These are phyloP conservation scores for Trametes pubescens DNA, from an alignment of 1,284 basidiomycete species.

Conservation along the genomic window DNA sequence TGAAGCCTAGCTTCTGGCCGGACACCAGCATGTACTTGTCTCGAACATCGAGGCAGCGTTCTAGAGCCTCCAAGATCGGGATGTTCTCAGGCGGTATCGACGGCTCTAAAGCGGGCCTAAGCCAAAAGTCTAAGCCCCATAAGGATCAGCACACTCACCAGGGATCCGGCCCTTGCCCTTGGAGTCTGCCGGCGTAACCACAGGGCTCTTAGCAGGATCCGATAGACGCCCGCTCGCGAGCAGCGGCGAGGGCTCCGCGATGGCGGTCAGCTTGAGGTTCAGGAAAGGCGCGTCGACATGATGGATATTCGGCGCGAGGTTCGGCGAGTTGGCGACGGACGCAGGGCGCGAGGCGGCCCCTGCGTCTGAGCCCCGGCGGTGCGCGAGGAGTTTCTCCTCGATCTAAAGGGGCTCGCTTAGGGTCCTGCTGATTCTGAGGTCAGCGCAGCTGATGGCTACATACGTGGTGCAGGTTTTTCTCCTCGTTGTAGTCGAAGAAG, in stretches of 20 bases:
- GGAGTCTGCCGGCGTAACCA: slow-evolving; percentile 51
- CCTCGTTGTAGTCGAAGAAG: slow-evolving; percentile 80
- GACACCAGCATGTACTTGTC: slow-evolving; percentile 93
- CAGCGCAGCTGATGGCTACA: slow-evolving; percentile 37
- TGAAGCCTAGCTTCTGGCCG: slow-evolving; percentile 88
- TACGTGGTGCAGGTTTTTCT: slow-evolving; percentile 77
- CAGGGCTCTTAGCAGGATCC: slow-evolving; percentile 39
- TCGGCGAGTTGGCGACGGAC: slow-evolving; percentile 41
- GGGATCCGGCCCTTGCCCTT: slow-evolving; percentile 32
- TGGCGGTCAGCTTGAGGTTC: slow-evolving; percentile 50
- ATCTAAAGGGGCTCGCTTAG: slow-evolving; percentile 53
- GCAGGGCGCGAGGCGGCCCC: slow-evolving; percentile 44
- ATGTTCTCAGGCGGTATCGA: slow-evolving; percentile 60
- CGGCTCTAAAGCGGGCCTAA: slow-evolving; percentile 41
- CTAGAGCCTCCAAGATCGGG: slow-evolving; percentile 67
- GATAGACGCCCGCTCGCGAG: slow-evolving; percentile 22
- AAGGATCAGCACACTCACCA: slow-evolving; percentile 15
- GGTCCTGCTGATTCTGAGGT: neutral
- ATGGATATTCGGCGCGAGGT: slow-evolving; percentile 48
- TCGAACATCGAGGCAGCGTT: slow-evolving; percentile 84
- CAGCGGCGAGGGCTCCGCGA: slow-evolving; percentile 44
- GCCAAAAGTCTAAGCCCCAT: no score
- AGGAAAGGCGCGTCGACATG: slow-evolving; percentile 51
- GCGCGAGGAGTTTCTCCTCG: slow-evolving; percentile 73
- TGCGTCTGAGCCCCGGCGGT: slow-evolving; percentile 56